These are phyloP conservation scores for Brassica nigra DNA, from an alignment of 345 rosid genomes.

Conservation along the genomic window DNA sequence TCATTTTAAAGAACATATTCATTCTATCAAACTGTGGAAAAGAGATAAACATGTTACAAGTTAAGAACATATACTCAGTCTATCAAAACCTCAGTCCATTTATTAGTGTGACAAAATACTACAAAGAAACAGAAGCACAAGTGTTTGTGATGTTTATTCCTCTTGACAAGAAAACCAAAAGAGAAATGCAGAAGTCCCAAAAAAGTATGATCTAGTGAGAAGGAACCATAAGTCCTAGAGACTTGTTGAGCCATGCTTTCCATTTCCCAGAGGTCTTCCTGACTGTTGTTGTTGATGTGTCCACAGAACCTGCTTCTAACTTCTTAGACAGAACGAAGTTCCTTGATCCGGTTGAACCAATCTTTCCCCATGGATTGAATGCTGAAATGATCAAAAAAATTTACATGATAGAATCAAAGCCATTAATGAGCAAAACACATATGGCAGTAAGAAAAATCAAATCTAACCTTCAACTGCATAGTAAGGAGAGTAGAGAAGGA, in stretches of 20 bases:
- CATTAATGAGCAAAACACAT: neutral
- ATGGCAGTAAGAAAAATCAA: neutral
- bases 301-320: slow-evolving; percentile 41
- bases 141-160: slow-evolving; percentile 9
- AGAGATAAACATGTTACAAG: neutral
- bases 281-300: slow-evolving; percentile 20
- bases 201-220: slow-evolving; percentile 50
- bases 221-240: slow-evolving; percentile 65
- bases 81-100: neutral
- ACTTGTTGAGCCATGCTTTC: slow-evolving; percentile 68
- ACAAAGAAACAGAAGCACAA: neutral
- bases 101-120: slow-evolving; percentile 12
- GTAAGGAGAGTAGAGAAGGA: slow-evolving; percentile 68
- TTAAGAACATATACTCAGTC: neutral
- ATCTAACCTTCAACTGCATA: slow-evolving; percentile 48
- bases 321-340: slow-evolving; percentile 83
- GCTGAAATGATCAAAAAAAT: slow-evolving; percentile 42
- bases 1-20: neutral
- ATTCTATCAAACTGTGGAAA: neutral
- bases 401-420: neutral
- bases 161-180: slow-evolving; percentile 3
- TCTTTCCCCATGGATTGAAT: slow-evolving; percentile 72
- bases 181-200: neutral
- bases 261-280: slow-evolving; percentile 21
- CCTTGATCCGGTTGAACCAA: slow-evolving; percentile 68